phyloP scores from a whole-genome alignment of 2,329 filamentous ascomycete species.

The Colletotrichum endophyticum region DNA sequence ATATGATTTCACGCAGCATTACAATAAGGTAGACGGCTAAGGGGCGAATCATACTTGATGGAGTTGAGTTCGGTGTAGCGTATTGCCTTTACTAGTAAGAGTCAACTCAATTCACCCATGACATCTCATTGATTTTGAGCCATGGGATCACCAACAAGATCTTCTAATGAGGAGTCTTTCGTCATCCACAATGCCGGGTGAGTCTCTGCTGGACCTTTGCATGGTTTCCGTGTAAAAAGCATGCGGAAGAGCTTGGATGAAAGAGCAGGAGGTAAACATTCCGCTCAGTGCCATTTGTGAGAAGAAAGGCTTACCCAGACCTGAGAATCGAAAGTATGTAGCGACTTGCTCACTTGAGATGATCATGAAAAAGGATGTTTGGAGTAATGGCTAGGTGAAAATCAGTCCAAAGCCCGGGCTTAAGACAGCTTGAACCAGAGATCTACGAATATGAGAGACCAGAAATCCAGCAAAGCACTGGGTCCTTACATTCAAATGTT shows the following conservation, averaged over 20 bases:
- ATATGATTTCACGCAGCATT: conserved; percentile 52
- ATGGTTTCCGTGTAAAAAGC: no score
- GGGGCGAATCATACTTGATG: background rate
- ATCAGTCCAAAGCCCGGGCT: background rate
- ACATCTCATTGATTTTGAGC: no score
- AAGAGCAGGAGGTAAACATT: background rate
- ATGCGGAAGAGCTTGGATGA: no score
- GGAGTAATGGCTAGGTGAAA: background rate
- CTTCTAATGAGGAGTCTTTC: no score
- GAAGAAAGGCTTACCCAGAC: background rate
- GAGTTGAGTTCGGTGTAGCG: background rate
- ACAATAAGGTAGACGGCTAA: conserved; percentile 25
- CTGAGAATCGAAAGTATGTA: background rate
- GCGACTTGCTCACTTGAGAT: background rate
- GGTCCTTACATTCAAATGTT: background rate
- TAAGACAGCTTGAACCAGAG: background rate
- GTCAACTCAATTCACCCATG: background rate
- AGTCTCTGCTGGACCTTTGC: no score
- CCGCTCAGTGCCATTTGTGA: fast-evolving
- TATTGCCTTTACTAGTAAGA: background rate
- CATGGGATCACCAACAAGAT: no score
- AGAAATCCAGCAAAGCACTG: background rate
- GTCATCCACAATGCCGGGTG: no score
- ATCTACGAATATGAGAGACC: background rate
- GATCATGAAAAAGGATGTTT: background rate